A percentile compares a stretch with the other conserved stretches of the same genome.
Evolutionary conservation across 1,284 basidiomycete species (phyloP).

Genomic region (Coniophora puteana): DNA sequence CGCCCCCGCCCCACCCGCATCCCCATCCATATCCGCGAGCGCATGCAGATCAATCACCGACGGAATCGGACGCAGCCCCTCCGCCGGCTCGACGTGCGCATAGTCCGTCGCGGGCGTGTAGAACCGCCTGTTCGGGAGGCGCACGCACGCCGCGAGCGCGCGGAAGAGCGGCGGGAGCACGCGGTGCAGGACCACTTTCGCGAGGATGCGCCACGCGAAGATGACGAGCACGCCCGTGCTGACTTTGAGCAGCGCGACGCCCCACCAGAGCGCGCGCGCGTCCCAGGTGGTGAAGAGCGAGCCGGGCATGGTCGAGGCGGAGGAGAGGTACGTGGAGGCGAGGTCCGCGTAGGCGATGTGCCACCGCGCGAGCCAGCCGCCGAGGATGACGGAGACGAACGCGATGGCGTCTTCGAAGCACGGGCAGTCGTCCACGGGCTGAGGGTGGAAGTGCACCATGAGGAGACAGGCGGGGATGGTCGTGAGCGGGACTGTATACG

Average conservation of each 20-base stretch:
- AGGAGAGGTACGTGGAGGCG: slow-evolving; percentile 27
- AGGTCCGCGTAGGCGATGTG: slow-evolving; percentile 36
- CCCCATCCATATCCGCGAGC: slow-evolving; percentile 30
- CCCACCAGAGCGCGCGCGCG: slow-evolving; percentile 53
- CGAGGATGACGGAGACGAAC: slow-evolving; percentile 81
- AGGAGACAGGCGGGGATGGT: slow-evolving; percentile 66
- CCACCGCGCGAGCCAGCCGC: slow-evolving; percentile 73
- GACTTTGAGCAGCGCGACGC: slow-evolving; percentile 58
- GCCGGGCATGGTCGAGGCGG: slow-evolving; percentile 53
- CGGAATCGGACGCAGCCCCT: slow-evolving; percentile 69
- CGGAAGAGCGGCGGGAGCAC: slow-evolving; percentile 83
- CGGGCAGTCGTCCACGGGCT: slow-evolving; percentile 94
- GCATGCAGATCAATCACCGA: slow-evolving; percentile 80
- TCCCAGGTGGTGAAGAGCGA: slow-evolving; percentile 42
- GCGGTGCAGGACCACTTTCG: slow-evolving; percentile 71
- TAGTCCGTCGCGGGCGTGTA: slow-evolving; percentile 91
- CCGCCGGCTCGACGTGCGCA: slow-evolving; percentile 58
- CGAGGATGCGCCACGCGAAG: slow-evolving; percentile 82
- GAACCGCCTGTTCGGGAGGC: slow-evolving; percentile 75
- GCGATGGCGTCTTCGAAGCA: slow-evolving; percentile 99
- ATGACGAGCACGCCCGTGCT: slow-evolving; percentile 60
- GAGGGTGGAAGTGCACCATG: slow-evolving; percentile 85
- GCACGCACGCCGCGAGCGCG: slow-evolving; percentile 55
- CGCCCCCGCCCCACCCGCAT: slow-evolving; percentile 17
- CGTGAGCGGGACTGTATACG: slow-evolving; percentile 59